phyloP scores from a whole-genome alignment of 768 basidiomycete genomes.

The Mycena haematopus region DNA sequence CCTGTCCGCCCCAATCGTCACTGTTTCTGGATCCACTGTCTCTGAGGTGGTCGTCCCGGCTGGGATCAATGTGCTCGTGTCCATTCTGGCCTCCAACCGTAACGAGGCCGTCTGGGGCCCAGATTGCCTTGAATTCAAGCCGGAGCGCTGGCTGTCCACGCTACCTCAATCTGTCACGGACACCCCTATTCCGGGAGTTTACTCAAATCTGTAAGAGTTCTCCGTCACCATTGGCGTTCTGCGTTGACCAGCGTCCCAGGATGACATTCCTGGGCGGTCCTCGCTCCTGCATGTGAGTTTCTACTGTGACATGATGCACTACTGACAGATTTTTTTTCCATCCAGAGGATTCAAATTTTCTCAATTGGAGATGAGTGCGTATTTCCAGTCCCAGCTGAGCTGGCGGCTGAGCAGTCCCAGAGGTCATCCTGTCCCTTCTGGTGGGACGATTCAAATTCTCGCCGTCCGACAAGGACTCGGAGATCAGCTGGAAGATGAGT shows the following conservation, averaged over 20 bases:
- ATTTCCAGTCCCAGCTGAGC: neutral
- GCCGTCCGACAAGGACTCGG: constrained; percentile 33
- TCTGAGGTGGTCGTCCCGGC: constrained; percentile 39
- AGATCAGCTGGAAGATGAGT: constrained; percentile 41
- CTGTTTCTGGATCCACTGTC: constrained; percentile 33
- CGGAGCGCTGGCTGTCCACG: constrained; percentile 46
- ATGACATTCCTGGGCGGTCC: constrained; percentile 45
- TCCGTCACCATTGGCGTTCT: neutral
- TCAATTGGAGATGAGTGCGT: constrained; percentile 29
- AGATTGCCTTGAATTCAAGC: constrained; percentile 48
- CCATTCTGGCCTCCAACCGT: constrained; percentile 44
- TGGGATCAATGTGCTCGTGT: constrained; percentile 41
- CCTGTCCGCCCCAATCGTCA: constrained; percentile 37
- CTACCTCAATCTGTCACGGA: constrained; percentile 35
- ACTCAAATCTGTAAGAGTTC: constrained; percentile 33
- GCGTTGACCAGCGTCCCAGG: constrained; percentile 27
- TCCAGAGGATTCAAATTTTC: constrained; percentile 50
- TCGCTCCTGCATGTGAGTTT: constrained; percentile 45
- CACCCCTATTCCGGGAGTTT: constrained; percentile 34
- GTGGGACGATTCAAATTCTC: constrained; percentile 39
- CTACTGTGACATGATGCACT: no score
- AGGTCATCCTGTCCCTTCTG: constrained; percentile 38
- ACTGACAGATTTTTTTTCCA: no score
- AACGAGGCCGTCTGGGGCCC: constrained; percentile 47
- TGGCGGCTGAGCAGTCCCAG: constrained; percentile 31